These are phyloP conservation scores for Tuber magnatum DNA, from an alignment of 495 filamentous ascomycete genomes.

Conservation along the genomic window DNA sequence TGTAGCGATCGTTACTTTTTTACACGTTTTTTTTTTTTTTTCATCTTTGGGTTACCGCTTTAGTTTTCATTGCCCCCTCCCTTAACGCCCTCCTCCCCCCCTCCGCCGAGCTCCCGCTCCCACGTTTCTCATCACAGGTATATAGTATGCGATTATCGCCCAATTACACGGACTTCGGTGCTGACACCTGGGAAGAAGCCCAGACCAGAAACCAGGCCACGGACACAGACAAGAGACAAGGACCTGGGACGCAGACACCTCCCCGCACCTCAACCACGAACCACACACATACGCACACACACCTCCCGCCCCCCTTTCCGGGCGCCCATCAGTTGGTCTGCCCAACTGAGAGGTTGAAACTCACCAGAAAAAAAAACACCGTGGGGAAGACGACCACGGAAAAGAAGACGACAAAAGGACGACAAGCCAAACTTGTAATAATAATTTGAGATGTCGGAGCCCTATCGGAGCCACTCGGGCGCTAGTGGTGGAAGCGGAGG, in stretches of 20 bases:
- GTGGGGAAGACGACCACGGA: not conserved
- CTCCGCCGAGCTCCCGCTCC: not conserved
- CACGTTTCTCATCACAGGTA: not conserved
- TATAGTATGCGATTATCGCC: not conserved
- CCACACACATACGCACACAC: not conserved
- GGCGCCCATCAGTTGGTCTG: not conserved
- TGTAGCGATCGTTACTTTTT: not conserved
- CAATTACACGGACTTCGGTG: not conserved
- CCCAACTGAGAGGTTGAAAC: not conserved
- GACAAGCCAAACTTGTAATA: not conserved
- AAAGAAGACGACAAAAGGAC: not conserved
- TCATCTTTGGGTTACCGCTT: not conserved
- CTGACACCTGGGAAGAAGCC: not conserved
- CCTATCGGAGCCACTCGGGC: constrained; percentile 2
- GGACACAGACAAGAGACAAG: not conserved
- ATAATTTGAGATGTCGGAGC: not conserved
- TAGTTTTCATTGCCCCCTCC: not conserved
- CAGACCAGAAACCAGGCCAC: not conserved
- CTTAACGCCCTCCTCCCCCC: not conserved
- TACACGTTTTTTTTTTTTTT: not conserved
- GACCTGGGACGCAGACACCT: not conserved
- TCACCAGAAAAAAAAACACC: not conserved
- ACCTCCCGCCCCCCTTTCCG: not conserved
- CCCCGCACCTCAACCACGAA: constrained; percentile 1
- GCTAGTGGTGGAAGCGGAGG: constrained; percentile 9